phyloP scores from a whole-genome alignment of 805 yeast species.

The Yarrowia sp. region DNA sequence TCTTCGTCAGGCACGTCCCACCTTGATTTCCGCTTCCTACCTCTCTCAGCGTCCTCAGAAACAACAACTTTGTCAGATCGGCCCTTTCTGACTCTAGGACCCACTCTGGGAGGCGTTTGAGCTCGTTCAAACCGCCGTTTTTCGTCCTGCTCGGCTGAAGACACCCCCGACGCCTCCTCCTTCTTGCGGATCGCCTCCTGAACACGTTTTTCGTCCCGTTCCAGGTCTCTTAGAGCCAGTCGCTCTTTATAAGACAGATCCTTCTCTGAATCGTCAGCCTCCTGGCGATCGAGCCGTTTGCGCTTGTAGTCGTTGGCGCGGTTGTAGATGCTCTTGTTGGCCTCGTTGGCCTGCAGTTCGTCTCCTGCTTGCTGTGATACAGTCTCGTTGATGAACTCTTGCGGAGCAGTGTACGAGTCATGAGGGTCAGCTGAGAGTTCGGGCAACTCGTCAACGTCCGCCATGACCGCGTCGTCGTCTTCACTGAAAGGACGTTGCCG shows the following conservation, averaged over 20 bases:
- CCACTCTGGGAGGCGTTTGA: conserved; percentile 31
- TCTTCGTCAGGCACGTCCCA: conserved; percentile 36
- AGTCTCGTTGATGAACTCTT: conserved; percentile 39
- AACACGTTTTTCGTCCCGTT: conserved; percentile 41
- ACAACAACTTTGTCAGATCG: conserved; percentile 41
- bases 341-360: conserved; percentile 33
- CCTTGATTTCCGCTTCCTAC: conserved; percentile 34
- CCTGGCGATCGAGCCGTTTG: conserved; percentile 41
- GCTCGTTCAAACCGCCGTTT: conserved; percentile 29
- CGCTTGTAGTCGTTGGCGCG: conserved; percentile 52
- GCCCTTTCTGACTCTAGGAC: conserved; percentile 36
- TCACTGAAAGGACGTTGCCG: conserved; percentile 4
- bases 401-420: conserved; percentile 43
- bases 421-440: background rate
- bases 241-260: conserved; percentile 44
- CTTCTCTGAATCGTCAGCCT: conserved; percentile 35
- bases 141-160: conserved; percentile 32
- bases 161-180: conserved; percentile 29
- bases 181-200: conserved; percentile 35
- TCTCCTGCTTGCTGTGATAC: conserved; percentile 39
- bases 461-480: conserved; percentile 23
- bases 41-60: conserved; percentile 32
- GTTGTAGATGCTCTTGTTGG: conserved; percentile 35
- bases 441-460: background rate
- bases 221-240: conserved; percentile 45